These are phyloP conservation scores for Cicer bijugum DNA, from an alignment of 306 rosid genomes.

Conservation along the genomic window DNA sequence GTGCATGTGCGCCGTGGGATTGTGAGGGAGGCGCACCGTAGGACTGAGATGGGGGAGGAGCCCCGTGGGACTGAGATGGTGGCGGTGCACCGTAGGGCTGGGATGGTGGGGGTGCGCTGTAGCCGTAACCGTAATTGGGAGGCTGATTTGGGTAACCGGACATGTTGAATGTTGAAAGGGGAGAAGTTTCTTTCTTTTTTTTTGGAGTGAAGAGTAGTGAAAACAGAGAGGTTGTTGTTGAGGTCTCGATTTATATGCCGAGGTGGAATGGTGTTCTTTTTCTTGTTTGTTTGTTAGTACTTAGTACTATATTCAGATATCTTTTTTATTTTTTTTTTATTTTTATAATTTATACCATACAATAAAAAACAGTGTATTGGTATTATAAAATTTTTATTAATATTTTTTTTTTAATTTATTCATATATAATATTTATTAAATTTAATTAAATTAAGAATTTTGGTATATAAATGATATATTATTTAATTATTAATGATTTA, in stretches of 20 bases:
- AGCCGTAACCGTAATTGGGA: constrained; percentile 36
- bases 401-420: no score
- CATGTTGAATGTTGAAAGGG: constrained; percentile 30
- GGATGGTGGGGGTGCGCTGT: constrained; percentile 24
- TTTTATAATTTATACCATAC: no score
- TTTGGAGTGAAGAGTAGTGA: background rate
- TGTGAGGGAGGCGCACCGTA: constrained; percentile 37
- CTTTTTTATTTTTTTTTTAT: no score
- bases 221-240: background rate
- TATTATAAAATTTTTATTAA: no score
- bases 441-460: no score
- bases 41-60: constrained; percentile 5
- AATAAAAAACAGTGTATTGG: no score
- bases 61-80: constrained; percentile 9
- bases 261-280: no score
- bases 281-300: no score
- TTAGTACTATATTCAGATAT: no score
- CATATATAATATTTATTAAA: no score
- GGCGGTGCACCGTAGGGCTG: constrained; percentile 35
- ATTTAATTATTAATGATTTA: no score
- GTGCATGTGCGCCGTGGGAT: constrained; percentile 23
- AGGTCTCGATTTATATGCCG: background rate
- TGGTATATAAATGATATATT: no score
- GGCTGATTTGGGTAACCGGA: constrained; percentile 46
- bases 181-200: background rate